phyloP scores from a whole-genome alignment of 108 stramenopile species.

The Cafeteria roenbergensis region DNA sequence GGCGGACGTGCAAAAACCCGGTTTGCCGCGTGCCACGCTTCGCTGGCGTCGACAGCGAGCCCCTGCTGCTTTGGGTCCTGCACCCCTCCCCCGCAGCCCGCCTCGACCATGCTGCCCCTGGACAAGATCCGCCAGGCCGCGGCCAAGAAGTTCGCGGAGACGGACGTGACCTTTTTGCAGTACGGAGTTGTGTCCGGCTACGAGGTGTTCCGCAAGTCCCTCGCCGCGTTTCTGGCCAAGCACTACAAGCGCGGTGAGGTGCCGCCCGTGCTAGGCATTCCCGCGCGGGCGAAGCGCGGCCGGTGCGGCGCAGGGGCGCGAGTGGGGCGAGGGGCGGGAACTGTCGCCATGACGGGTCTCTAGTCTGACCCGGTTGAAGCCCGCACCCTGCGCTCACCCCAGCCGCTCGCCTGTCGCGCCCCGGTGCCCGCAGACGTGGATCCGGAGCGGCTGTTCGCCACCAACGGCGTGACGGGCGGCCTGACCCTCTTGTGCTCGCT shows the following conservation, averaged over 20 bases:
- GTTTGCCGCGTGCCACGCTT: no score
- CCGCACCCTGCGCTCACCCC: no score
- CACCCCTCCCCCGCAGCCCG: slow-evolving; percentile 4
- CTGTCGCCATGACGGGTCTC: no score
- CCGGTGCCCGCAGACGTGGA: background rate
- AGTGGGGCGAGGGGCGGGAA: no score
- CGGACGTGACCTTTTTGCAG: slow-evolving; percentile 8
- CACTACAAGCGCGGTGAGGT: no score
- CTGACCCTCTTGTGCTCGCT: slow-evolving; percentile 12
- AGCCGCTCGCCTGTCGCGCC: no score
- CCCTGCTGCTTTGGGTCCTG: background rate
- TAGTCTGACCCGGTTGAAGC: no score
- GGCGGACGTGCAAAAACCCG: no score
- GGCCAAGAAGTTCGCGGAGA: slow-evolving; percentile 11
- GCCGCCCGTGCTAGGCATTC: no score
- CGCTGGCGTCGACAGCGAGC: background rate
- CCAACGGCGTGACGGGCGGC: slow-evolving; percentile 17
- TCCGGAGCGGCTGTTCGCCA: slow-evolving; percentile 7
- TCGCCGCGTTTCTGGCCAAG: slow-evolving; percentile 11
- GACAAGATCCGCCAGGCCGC: slow-evolving; percentile 16
- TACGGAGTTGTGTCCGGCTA: slow-evolving; percentile 12
- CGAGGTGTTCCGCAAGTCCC: slow-evolving; percentile 3
- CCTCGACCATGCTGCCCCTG: slow-evolving; percentile 12
- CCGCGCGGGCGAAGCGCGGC: no score
- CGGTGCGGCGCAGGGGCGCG: no score